Evolutionary conservation across 768 basidiomycete genomes (phyloP).

Genomic region (Dentipellis fragilis): DNA sequence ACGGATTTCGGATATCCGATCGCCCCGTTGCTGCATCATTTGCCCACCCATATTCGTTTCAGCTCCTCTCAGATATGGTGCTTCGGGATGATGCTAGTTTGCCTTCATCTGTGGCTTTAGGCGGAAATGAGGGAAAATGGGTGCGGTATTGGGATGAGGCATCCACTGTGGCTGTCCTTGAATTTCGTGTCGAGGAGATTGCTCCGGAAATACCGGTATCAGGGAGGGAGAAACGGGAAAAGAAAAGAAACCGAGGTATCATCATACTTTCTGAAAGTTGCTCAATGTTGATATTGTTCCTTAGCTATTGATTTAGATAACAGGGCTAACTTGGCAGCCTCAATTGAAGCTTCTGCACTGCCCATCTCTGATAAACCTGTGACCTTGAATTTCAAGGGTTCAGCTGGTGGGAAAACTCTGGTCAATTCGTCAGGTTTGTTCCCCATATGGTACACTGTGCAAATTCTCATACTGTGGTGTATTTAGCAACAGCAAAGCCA

Average conservation of each 20-base stretch:
- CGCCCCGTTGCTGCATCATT: constrained; percentile 87
- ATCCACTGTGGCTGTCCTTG: constrained; percentile 63
- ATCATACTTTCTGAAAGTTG: neutral
- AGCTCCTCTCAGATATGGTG: constrained; percentile 65
- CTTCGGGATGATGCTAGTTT: constrained; percentile 72
- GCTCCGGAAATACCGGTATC: constrained; percentile 28
- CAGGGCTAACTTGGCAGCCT: neutral
- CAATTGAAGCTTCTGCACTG: constrained; percentile 49
- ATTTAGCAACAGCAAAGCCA: constrained; percentile 17
- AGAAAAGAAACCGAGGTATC: constrained; percentile 36
- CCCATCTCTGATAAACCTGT: constrained; percentile 77
- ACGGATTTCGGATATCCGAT: constrained; percentile 89
- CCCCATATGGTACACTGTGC: constrained; percentile 9
- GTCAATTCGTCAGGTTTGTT: constrained; percentile 11
- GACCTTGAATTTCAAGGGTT: constrained; percentile 54
- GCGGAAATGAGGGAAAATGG: constrained; percentile 64
- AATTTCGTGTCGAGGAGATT: constrained; percentile 68
- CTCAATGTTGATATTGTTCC: neutral
- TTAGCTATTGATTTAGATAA: neutral
- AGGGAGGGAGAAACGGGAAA: constrained; percentile 54
- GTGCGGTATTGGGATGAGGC: constrained; percentile 91
- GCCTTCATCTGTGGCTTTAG: constrained; percentile 53
- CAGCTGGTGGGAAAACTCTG: constrained; percentile 12
- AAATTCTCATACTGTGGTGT: neutral
- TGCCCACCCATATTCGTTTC: constrained; percentile 85